A percentile compares a stretch with the other conserved stretches of the same genome.
These are phyloP conservation scores for Cyclostephanos tholiformis DNA, from an alignment of 108 stramenopile genomes.

Conservation along the genomic window DNA sequence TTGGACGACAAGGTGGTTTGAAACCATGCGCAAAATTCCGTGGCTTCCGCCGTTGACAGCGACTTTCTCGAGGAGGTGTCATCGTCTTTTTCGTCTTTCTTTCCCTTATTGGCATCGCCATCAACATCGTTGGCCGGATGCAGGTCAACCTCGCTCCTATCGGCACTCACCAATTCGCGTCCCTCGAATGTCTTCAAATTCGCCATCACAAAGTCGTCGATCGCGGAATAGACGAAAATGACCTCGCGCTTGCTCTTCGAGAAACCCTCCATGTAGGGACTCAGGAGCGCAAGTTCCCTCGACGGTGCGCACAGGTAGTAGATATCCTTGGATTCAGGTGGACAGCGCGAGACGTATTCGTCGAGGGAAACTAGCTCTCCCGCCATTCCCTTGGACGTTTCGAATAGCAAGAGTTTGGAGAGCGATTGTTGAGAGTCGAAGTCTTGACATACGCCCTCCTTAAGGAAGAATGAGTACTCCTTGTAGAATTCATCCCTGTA, in stretches of 20 bases:
- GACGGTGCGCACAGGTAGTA: conserved; percentile 97
- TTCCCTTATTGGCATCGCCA: conserved; percentile 40
- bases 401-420: conserved; percentile 95
- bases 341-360: conserved; percentile 93
- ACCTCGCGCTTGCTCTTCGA: conserved; percentile 88
- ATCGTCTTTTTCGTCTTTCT: conserved; percentile 46
- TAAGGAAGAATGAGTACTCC: conserved; percentile 95
- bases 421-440: conserved; percentile 83
- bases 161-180: conserved; percentile 87
- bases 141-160: conserved; percentile 80
- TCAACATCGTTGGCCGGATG: conserved; percentile 48
- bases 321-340: conserved; percentile 95
- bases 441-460: conserved; percentile 97
- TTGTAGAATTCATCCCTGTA: conserved; percentile 90
- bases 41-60: conserved; percentile 72
- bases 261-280: conserved; percentile 98
- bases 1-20: conserved; percentile 66
- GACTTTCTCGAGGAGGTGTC: conserved; percentile 34
- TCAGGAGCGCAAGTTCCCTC: conserved; percentile 89
- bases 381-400: conserved; percentile 80
- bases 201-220: conserved; percentile 99
- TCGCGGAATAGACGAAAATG: conserved; percentile 92
- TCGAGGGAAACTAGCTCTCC: conserved; percentile 91
- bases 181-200: conserved; percentile 91
- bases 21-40: conserved; percentile 90